Evolutionary conservation across 805 yeast genomes (phyloP).

Genomic region (Starmerella tilneyi): DNA sequence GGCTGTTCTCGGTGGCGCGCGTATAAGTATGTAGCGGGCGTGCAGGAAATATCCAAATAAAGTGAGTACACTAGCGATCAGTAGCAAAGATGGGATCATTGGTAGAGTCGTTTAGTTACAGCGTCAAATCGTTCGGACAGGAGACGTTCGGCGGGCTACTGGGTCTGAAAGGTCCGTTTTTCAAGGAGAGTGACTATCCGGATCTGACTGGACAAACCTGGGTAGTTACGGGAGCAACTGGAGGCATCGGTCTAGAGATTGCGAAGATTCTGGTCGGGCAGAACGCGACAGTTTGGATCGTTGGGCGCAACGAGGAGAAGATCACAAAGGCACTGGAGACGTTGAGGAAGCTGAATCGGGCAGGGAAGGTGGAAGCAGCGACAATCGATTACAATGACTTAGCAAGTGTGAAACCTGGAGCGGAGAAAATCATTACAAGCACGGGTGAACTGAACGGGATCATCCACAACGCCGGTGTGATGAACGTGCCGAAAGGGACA

Average conservation of each 20-base stretch:
- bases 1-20: too few relatives aligned
- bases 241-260: slow-evolving; percentile 22
- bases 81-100: too few relatives aligned
- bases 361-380: slow-evolving; percentile 20
- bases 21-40: too few relatives aligned
- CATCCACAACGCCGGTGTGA: slow-evolving; percentile 26
- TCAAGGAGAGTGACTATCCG: slow-evolving; percentile 22
- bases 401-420: slow-evolving; percentile 22
- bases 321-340: slow-evolving; percentile 28
- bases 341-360: slow-evolving; percentile 26
- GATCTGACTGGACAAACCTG: slow-evolving; percentile 32
- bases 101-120: too few relatives aligned
- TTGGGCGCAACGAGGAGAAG: slow-evolving; percentile 33
- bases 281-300: slow-evolving; percentile 33
- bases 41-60: too few relatives aligned
- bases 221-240: slow-evolving; percentile 26
- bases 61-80: too few relatives aligned
- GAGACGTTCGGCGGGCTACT: too few relatives aligned
- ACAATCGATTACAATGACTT: slow-evolving; percentile 26
- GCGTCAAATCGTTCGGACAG: too few relatives aligned
- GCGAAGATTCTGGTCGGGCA: slow-evolving; percentile 13
- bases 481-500: slow-evolving; percentile 32
- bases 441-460: slow-evolving; percentile 20
- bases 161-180: slow-evolving; percentile 14
- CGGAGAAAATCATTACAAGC: slow-evolving; percentile 11